Conservation (phyloP, 768 basidiomycete species). For the Inosperma sp. region DNA sequence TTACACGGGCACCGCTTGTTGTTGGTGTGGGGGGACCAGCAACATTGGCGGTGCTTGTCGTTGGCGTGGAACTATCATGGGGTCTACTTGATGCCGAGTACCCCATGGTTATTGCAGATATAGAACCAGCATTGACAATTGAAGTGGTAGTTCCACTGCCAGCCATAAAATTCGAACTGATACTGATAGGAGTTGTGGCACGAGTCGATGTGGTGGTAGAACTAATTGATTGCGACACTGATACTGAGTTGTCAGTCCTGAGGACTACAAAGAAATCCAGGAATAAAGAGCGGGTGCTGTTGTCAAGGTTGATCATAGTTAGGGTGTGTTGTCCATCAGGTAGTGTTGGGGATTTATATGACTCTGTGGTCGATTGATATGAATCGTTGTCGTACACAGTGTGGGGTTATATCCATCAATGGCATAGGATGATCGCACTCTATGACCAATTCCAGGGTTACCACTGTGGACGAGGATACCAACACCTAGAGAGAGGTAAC, state of each 20-base stretch:
- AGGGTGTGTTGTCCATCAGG: constrained; percentile 2
- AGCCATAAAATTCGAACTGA: background rate
- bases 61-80: background rate
- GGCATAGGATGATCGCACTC: constrained; percentile 1
- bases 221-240: background rate
- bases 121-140: background rate
- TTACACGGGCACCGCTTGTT: background rate
- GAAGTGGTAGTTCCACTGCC: background rate
- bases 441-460: background rate
- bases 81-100: background rate
- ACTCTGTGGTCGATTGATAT: background rate
- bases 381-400: background rate
- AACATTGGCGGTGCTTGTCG: background rate
- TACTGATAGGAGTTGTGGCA: background rate
- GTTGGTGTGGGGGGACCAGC: too few relatives aligned
- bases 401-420: constrained; percentile 1
- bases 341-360: background rate
- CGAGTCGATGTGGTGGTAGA: background rate
- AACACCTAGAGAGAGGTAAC: background rate
- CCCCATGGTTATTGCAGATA: background rate
- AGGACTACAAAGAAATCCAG: constrained; percentile 1
- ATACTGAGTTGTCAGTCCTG: background rate
- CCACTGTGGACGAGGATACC: constrained; percentile 1
- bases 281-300: background rate
- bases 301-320: background rate